These are phyloP conservation scores for Escallonia rubra DNA, from an alignment of 129 eudicot genomes.

Conservation along the genomic window DNA sequence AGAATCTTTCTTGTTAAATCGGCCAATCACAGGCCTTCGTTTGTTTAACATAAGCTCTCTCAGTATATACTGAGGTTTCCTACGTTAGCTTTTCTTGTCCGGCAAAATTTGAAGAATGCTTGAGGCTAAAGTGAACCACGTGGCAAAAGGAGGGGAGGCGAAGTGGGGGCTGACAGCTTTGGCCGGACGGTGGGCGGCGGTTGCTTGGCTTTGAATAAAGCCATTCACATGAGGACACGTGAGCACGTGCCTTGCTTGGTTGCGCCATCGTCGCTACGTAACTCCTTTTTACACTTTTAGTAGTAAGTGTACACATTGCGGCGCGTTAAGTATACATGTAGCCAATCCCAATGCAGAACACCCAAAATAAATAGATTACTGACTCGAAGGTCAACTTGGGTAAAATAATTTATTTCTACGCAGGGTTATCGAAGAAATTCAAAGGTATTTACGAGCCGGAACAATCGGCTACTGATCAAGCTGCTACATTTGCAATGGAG, in stretches of 20 bases:
- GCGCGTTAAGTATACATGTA: slow-evolving; percentile 17
- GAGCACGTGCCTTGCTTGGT: slow-evolving; percentile 34
- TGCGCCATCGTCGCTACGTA: slow-evolving; percentile 18
- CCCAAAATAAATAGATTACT: too few relatives aligned
- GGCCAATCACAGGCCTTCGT: background rate
- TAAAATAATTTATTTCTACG: background rate
- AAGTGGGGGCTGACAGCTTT: slow-evolving; percentile 25
- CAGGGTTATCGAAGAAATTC: background rate
- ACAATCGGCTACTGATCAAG: too few relatives aligned
- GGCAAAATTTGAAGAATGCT: slow-evolving; percentile 6
- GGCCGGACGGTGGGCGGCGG: slow-evolving; percentile 53
- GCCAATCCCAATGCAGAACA: too few relatives aligned
- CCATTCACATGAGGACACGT: slow-evolving; percentile 54
- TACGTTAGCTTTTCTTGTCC: background rate
- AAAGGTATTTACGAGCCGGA: too few relatives aligned
- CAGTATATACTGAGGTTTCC: too few relatives aligned
- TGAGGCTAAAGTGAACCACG: slow-evolving; percentile 35
- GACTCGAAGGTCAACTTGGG: background rate
- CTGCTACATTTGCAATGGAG: too few relatives aligned
- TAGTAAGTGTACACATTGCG: slow-evolving; percentile 28
- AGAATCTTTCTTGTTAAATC: slow-evolving; percentile 23
- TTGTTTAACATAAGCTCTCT: background rate
- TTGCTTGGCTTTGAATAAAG: slow-evolving; percentile 30
- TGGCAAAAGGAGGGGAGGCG: slow-evolving; percentile 31
- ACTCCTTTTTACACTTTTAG: background rate